Percentiles rank a stretch among this genome's conserved stretches.
These are phyloP conservation scores for Trypanosoma boissoni DNA, from an alignment of 208 protist species.

Conservation along the genomic window DNA sequence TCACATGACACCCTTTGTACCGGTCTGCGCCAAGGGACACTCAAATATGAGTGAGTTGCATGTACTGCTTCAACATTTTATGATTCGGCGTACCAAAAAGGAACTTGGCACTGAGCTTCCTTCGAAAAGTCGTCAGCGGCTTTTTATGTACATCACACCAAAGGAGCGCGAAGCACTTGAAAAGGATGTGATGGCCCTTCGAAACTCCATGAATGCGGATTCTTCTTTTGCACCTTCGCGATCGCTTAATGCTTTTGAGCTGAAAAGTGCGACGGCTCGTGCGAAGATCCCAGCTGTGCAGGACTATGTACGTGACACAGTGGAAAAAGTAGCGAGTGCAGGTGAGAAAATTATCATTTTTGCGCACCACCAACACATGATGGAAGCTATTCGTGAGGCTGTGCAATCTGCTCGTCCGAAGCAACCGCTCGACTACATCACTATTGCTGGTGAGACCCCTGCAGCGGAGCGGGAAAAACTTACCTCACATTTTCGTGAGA, in stretches of 20 bases:
- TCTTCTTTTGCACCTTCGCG: slow-evolving; percentile 3
- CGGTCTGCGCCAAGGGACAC: slow-evolving; percentile 42
- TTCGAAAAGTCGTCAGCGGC: slow-evolving; percentile 79
- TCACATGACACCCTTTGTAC: slow-evolving; percentile 2
- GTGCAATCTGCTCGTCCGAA: slow-evolving; percentile 64
- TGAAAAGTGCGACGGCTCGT: slow-evolving; percentile 79
- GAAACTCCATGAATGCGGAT: slow-evolving; percentile 29
- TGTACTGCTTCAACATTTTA: slow-evolving; percentile 78
- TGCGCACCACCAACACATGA: slow-evolving; percentile 91
- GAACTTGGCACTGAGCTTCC: slow-evolving; percentile 88
- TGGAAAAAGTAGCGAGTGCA: slow-evolving; percentile 73
- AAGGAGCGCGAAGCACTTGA: slow-evolving; percentile 82
- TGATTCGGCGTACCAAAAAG: slow-evolving; percentile 94
- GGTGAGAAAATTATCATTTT: slow-evolving; percentile 93
- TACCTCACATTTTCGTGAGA: slow-evolving; percentile 74
- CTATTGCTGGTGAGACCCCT: slow-evolving; percentile 89
- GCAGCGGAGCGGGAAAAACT: slow-evolving; percentile 60
- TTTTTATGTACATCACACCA: slow-evolving; percentile 84
- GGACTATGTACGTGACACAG: slow-evolving; percentile 77
- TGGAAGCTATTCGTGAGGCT: slow-evolving; percentile 83
- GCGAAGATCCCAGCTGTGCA: slow-evolving; percentile 89
- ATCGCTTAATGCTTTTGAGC: slow-evolving; percentile 69
- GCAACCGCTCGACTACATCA: slow-evolving; percentile 85
- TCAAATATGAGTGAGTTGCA: slow-evolving; percentile 92
- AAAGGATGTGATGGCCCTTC: slow-evolving; percentile 65